Base-by-base conservation (phyloP, 176 grass and related monocot species). In the Oryza nivara region DNA sequence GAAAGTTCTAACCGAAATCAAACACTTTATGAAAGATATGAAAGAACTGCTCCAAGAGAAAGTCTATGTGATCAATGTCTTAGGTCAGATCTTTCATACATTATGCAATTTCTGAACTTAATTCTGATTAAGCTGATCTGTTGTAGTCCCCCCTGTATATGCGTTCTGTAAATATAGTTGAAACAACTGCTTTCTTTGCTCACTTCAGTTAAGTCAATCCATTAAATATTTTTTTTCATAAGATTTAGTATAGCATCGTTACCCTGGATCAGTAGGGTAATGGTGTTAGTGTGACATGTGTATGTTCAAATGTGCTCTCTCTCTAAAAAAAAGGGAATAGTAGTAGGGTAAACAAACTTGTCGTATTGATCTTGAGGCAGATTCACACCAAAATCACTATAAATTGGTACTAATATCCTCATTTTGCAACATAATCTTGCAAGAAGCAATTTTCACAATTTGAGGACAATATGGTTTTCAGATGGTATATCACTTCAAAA, bases 21-120 rank as follows among this genome's bases (percentile, higher is more conserved):
- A 32, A 65, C 80, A 67, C 36, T 94, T 99, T 82, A 84, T 91
- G 77, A 80, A 88, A 85, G 96, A 99, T 88, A 83, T 96, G 86
- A 94, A 99, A 91, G 80, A 83, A 46, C 90, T 99, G 77, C 85
- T 99, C 41, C 70, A 80, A 72, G 96, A 99, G 51, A 89, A 84
- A 80, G 90, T 92, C 68, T 99, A 79, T 88, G 86, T 99, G 43
- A 56, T 94, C 34, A 91, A 91, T 86, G 96, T 99, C 41, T 75
- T 91, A 92, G 96, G 96, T 96, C 60, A 78, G 77, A 65, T 48
- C 34, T 80, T 47, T 75, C 23, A 3, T 10, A 40, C 51, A 5
- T 75, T 65, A 41, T 77, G 77, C 40, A 83, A 44, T 79, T 74
- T 30, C 25, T 58, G 22, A 13, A 77, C 35, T 68, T 48, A 69